Evolutionary conservation across 2,329 filamentous ascomycete species (phyloP).

Genomic region (Pseudogymnoascus pannorum): DNA sequence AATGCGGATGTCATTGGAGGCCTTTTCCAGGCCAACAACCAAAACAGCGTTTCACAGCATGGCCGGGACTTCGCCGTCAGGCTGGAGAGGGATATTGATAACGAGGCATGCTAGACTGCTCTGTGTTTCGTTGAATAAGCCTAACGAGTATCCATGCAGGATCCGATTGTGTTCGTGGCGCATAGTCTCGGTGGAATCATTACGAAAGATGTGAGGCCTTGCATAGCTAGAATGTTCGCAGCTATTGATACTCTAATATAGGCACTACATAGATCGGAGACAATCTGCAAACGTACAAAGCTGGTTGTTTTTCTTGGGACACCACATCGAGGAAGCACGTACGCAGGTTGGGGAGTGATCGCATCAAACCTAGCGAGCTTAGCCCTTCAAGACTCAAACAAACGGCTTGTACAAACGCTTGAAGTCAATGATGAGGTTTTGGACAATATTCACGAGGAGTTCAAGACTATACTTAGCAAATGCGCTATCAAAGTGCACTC

Average conservation of each 20-base stretch:
- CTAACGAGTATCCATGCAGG: slow-evolving; percentile 14
- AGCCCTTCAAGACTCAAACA: slow-evolving; percentile 30
- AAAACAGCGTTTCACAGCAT: slow-evolving; percentile 34
- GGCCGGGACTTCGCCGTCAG: slow-evolving; percentile 26
- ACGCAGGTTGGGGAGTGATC: slow-evolving; percentile 17
- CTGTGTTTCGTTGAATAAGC: slow-evolving; percentile 5
- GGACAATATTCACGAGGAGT: slow-evolving; percentile 33
- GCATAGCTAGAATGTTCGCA: neutral
- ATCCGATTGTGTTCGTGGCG: slow-evolving; percentile 31
- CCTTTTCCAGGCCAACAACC: slow-evolving; percentile 31
- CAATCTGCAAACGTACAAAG: neutral
- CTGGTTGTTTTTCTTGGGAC: slow-evolving; percentile 32
- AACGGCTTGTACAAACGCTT: slow-evolving; percentile 27
- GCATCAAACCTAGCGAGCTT: slow-evolving; percentile 29
- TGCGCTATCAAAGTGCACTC: slow-evolving; percentile 29
- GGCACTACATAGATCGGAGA: slow-evolving; percentile 24
- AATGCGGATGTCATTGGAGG: slow-evolving; percentile 25
- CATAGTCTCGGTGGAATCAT: slow-evolving; percentile 34
- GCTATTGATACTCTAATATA: slow-evolving; percentile 13
- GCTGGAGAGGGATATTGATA: slow-evolving; percentile 29
- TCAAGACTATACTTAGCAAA: slow-evolving; percentile 24
- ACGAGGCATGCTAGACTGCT: slow-evolving; percentile 20
- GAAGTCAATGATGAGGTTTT: slow-evolving; percentile 32
- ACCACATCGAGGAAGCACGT: neutral
- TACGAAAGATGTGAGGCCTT: neutral